Percentiles rank a stretch among this genome's conserved stretches.
Evolutionary conservation across 139 green algal species (phyloP).

Genomic region (Trebouxia sp.): DNA sequence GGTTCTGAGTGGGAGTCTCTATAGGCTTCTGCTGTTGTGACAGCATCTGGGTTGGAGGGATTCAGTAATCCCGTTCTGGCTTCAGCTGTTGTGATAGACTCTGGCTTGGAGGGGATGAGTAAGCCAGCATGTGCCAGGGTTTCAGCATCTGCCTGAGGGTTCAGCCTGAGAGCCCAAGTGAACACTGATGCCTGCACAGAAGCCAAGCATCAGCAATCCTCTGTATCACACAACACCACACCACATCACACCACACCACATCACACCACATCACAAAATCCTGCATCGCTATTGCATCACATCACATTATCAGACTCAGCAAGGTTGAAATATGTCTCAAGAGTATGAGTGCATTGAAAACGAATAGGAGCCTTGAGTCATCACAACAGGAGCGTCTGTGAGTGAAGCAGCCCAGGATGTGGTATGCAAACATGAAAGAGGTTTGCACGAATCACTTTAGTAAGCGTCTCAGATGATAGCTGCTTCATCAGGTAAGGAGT

Average conservation of each 20-base stretch:
- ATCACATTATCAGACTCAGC: too few relatives aligned
- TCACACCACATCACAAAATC: too few relatives aligned
- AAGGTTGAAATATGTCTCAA: too few relatives aligned
- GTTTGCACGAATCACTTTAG: neutral
- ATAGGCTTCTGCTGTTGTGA: neutral
- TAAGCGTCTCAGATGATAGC: neutral
- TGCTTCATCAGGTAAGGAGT: constrained; percentile 12
- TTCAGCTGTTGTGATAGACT: neutral
- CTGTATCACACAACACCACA: neutral
- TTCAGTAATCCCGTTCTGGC: too few relatives aligned
- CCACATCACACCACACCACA: too few relatives aligned
- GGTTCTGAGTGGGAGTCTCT: too few relatives aligned
- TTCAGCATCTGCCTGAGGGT: constrained; percentile 17
- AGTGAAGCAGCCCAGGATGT: neutral
- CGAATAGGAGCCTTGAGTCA: too few relatives aligned
- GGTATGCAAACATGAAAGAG: neutral
- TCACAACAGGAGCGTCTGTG: neutral
- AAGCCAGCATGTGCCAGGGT: neutral
- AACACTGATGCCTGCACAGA: neutral
- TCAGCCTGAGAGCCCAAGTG: neutral
- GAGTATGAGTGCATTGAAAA: too few relatives aligned
- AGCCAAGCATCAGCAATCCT: neutral
- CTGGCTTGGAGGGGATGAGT: neutral
- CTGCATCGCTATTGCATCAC: too few relatives aligned
- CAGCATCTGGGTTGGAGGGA: too few relatives aligned